Percentiles rank a stretch among this genome's conserved stretches.
Evolutionary conservation across 495 filamentous ascomycete species (phyloP).

Genomic region (Darksidea phi): DNA sequence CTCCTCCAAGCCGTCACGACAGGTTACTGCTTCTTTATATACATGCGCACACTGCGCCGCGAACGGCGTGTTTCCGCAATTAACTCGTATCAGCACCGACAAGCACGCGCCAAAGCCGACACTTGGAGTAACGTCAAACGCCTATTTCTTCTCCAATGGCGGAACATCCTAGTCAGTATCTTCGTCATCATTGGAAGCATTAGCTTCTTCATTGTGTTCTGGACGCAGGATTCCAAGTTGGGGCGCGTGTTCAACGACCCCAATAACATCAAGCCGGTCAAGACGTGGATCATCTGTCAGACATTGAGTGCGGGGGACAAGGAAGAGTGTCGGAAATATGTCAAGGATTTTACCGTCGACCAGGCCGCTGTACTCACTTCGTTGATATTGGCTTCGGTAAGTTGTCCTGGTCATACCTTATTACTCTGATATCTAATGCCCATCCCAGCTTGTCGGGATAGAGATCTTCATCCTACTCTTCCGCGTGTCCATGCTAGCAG

Average conservation of each 20-base stretch:
- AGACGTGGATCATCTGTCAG: conserved; percentile 40
- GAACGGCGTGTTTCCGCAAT: background rate
- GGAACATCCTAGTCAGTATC: conserved; percentile 38
- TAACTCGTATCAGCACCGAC: background rate
- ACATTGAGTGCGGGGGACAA: conserved; percentile 38
- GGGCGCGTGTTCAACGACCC: conserved; percentile 21
- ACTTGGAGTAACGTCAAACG: conserved; percentile 36
- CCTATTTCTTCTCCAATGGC: conserved; percentile 43
- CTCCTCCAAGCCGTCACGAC: conserved; percentile 39
- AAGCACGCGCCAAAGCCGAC: conserved; percentile 2
- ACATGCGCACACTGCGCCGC: conserved; percentile 25
- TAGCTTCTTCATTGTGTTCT: conserved; percentile 41
- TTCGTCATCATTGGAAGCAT: conserved; percentile 36
- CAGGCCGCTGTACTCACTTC: conserved; percentile 30
- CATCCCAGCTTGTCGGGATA: conserved; percentile 39
- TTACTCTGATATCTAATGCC: background rate
- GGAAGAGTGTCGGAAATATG: conserved; percentile 36
- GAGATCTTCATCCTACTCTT: conserved; percentile 42
- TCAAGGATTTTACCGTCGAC: conserved; percentile 30
- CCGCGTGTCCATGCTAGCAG: conserved; percentile 41
- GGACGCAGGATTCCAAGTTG: conserved; percentile 34
- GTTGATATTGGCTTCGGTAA: conserved; percentile 39
- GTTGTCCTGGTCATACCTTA: conserved; percentile 4
- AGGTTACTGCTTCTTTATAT: conserved; percentile 41
- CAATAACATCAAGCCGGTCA: conserved; percentile 27